Evolutionary conservation across 2,329 filamentous ascomycete species (phyloP), one percentile per base, ranked within the genome.

Genomic region (Trichophyton simii): DNA sequence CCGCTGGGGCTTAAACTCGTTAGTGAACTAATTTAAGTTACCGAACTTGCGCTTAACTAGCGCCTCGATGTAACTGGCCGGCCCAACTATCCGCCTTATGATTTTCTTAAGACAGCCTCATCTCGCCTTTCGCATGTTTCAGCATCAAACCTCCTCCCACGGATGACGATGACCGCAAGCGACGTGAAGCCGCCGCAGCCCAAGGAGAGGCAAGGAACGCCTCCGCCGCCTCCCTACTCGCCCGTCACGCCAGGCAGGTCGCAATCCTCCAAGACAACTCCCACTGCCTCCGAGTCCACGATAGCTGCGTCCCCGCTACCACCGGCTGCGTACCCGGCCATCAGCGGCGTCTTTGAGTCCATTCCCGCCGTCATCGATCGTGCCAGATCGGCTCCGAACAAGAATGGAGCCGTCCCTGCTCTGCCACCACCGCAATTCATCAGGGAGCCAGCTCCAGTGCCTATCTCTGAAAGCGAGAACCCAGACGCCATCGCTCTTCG

Each of bases 401-500:
- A 34, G 31, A 36, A 34, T 20, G 25, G 36, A 8, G 13, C 34
- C 7, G 42, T 31, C 11, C 13, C 60, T n/a, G 31, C 44, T 36
- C 22, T 36, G 4, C 42, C 58, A 9, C 38, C 60, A 18, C 44
- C 58, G 9, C 58, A 54, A 52, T 71, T 75, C 54, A 70, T 68
- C 13, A 68, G 71, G 1, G 70, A 74, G 60, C 75, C 76, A 0
- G 64, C 72, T n/a, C 69, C 76, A 2, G 69, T 77, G 2, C 76
- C 77, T 8, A 73, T 79, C 60, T 77, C 75, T 34, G 75, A 78
- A 62, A 76, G 75, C 60, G 74, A 77, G 61, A 95, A 95, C 70
- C 86, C 89, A 6, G 92, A 97, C 77, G 90, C 87, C 25, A 87
- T 96, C 63, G 92, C 92, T 3, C 80, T 96, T 63, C 86, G 87